A percentile compares a stretch with the other conserved stretches of the same genome.
Conservation (phyloP, 1,284 basidiomycete genomes). For the Rhodotorula sp. region DNA sequence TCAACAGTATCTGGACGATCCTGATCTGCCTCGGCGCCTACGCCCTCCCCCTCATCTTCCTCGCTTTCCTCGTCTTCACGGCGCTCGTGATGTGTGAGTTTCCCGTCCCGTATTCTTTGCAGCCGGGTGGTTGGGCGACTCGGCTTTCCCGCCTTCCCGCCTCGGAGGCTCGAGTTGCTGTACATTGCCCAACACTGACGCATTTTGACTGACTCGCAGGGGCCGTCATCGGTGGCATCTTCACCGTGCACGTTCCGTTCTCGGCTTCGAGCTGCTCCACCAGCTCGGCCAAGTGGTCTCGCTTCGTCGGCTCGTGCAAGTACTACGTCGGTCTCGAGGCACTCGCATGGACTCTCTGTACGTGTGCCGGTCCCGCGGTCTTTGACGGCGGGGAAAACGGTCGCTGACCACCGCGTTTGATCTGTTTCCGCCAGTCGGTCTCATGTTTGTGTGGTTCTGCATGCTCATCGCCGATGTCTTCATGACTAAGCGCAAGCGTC, state of each 20-base stretch:
- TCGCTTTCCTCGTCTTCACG: conserved; percentile 23
- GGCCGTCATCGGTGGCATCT: neutral
- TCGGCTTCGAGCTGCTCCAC: neutral
- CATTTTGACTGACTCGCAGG: neutral
- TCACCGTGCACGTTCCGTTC: conserved; percentile 24
- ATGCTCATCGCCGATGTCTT: conserved; percentile 7
- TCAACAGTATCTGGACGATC: conserved; percentile 9
- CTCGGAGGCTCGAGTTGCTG: no score
- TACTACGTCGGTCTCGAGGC: conserved; percentile 12
- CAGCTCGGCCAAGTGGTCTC: conserved; percentile 6
- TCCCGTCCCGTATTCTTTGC: neutral
- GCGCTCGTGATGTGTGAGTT: conserved; percentile 3
- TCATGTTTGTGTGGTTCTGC: conserved; percentile 3
- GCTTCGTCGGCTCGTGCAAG: conserved; percentile 6
- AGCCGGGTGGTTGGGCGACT: neutral
- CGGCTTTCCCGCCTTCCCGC: neutral
- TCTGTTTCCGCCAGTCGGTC: conserved; percentile 1
- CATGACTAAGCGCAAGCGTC: conserved; percentile 10
- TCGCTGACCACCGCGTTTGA: neutral
- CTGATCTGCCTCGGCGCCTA: conserved; percentile 12
- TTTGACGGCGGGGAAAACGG: neutral
- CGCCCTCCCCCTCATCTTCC: conserved; percentile 21
- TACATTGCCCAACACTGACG: neutral
- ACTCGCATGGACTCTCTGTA: conserved; percentile 12
- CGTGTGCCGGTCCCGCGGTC: neutral